Percentiles rank a stretch among this genome's conserved stretches.
Conservation (phyloP, 202 grass and related monocot genomes). For the Musa balbisiana region DNA sequence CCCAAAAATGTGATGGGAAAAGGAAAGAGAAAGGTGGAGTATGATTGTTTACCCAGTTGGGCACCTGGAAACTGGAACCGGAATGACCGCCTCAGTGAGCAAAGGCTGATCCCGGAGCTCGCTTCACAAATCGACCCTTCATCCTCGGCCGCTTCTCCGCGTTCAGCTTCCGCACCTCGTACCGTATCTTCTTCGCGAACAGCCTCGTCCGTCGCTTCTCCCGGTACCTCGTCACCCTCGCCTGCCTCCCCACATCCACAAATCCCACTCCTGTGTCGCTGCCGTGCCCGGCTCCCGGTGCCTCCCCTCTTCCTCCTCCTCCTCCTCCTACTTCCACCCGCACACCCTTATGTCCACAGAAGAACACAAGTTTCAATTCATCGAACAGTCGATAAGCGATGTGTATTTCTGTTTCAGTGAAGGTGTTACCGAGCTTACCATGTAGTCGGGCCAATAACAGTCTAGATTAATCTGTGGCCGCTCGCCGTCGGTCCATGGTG, state of each 20-base stretch:
- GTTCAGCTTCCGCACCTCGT: conserved; percentile 96
- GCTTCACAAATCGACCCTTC: conserved; percentile 96
- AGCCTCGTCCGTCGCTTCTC: conserved; percentile 96
- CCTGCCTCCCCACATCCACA: conserved; percentile 45
- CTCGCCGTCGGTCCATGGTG: conserved; percentile 74
- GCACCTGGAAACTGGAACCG: too few species aligned
- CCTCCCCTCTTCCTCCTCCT: conserved; percentile 17
- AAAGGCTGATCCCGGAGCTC: conserved; percentile 15
- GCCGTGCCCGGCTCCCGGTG: conserved; percentile 1
- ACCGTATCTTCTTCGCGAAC: conserved; percentile 98
- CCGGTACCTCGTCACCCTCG: conserved; percentile 68
- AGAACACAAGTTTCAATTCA: background rate
- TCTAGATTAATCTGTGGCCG: conserved; percentile 43
- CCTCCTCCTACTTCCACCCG: conserved; percentile 47
- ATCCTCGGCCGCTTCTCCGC: conserved; percentile 94
- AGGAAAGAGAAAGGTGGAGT: too few species aligned
- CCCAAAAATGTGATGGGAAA: too few species aligned
- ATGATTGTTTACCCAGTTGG: too few species aligned
- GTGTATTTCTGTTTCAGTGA: background rate
- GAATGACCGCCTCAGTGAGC: background rate
- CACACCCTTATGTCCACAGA: background rate
- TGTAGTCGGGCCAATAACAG: conserved; percentile 45
- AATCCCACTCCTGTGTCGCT: conserved; percentile 9
- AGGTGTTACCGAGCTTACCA: conserved; percentile 25
- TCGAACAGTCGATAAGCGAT: background rate